Evolutionary conservation across 1,139 yeast species (phyloP).

Genomic region (Zygoascus sp.): DNA sequence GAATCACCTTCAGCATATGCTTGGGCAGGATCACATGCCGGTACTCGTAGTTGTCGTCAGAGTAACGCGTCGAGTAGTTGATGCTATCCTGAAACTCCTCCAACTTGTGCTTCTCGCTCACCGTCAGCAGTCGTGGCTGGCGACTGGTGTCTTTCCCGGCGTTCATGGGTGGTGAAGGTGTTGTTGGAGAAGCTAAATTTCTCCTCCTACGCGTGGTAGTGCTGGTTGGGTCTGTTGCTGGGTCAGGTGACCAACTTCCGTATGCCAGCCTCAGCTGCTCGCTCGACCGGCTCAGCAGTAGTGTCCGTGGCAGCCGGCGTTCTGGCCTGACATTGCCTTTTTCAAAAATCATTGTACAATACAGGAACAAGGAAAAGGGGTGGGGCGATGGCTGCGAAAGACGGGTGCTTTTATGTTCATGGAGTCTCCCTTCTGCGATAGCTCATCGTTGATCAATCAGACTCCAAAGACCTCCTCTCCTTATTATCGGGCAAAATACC

Average conservation of each 20-base stretch:
- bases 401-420: no score
- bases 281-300: background rate
- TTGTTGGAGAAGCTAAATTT: background rate
- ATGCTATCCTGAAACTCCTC: constrained; percentile 91
- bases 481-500: no score
- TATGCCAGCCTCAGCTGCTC: background rate
- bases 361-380: background rate
- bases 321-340: no score
- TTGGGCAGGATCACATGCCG: constrained; percentile 94
- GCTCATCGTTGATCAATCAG: no score
- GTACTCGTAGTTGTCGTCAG: constrained; percentile 84
- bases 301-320: background rate
- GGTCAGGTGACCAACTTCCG: constrained; percentile 1
- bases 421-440: no score
- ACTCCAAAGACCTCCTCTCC: no score
- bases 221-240: background rate
- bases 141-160: constrained; percentile 7
- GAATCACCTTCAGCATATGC: constrained; percentile 89
- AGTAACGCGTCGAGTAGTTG: constrained; percentile 87
- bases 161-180: constrained; percentile 5
- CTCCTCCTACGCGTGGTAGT: background rate
- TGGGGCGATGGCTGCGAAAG: no score
- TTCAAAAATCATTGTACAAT: no score
- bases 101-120: constrained; percentile 77
- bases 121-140: constrained; percentile 61